These are phyloP conservation scores for Oryza meyeriana DNA, from an alignment of 176 grass and related monocot species.

Conservation along the genomic window DNA sequence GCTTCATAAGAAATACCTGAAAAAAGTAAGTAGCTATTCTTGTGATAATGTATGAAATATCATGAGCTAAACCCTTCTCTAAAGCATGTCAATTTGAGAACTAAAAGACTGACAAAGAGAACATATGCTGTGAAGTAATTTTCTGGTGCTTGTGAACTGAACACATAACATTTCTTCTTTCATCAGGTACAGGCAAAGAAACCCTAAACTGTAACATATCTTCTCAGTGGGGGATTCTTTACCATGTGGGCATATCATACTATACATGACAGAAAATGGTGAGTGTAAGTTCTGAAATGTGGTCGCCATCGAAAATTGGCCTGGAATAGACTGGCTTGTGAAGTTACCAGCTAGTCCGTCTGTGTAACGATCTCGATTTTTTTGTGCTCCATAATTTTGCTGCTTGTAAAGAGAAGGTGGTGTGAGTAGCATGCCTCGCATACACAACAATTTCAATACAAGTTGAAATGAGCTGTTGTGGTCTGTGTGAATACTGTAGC, in stretches of 20 bases:
- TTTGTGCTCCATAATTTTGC: conserved; percentile 25
- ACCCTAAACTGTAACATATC: conserved; percentile 22
- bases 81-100: background rate
- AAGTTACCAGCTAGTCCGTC: background rate
- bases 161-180: background rate
- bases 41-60: background rate
- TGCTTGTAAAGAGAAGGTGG: conserved; percentile 41
- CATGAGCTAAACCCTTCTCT: background rate
- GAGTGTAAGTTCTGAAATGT: conserved; percentile 24
- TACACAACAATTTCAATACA: conserved; percentile 44
- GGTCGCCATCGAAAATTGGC: conserved; percentile 24
- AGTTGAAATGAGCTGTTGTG: conserved; percentile 43
- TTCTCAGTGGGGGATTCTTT: conserved; percentile 5
- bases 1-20: conserved; percentile 97
- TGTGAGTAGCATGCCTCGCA: conserved; percentile 30
- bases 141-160: conserved; percentile 16
- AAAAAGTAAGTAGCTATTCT: conserved; percentile 53
- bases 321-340: conserved; percentile 18
- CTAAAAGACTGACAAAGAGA: background rate
- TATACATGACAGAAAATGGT: conserved; percentile 20
- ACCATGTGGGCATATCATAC: conserved; percentile 8
- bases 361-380: conserved; percentile 25
- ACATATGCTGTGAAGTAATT: background rate
- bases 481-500: background rate
- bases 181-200: conserved; percentile 53